phyloP scores from a whole-genome alignment of 345 rosid genomes.

The Sonneratia caseolaris region DNA sequence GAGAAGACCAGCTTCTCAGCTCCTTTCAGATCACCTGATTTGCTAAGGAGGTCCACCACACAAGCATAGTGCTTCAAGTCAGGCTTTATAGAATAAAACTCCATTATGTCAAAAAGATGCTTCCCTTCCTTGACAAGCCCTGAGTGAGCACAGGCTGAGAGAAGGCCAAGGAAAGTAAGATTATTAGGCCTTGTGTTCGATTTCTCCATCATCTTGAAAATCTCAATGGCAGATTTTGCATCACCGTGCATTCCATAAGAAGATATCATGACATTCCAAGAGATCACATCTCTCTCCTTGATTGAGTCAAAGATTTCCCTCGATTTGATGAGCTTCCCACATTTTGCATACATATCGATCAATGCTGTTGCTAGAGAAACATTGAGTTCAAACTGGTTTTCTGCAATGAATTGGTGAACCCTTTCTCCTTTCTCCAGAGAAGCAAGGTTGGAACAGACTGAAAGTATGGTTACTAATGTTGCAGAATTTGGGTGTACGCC shows the following conservation, averaged over 20 bases:
- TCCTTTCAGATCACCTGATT: conserved; percentile 52
- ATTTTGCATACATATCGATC: conserved; percentile 64
- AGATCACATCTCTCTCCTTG: conserved; percentile 39
- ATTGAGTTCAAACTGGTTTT: conserved; percentile 32
- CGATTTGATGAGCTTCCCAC: conserved; percentile 49
- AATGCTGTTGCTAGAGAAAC: conserved; percentile 49
- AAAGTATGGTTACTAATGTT: conserved; percentile 43
- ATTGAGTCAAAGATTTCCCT: conserved; percentile 37
- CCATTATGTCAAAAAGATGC: conserved; percentile 33
- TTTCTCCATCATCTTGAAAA: conserved; percentile 49
- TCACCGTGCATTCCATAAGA: conserved; percentile 60
- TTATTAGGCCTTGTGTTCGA: conserved; percentile 41
- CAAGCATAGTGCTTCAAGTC: conserved; percentile 64
- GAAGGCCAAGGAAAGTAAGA: conserved; percentile 55
- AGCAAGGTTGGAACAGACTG: conserved; percentile 57
- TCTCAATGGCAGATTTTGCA: conserved; percentile 35
- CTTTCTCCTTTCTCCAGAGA: conserved; percentile 39
- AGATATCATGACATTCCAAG: conserved; percentile 67
- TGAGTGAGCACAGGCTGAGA: conserved; percentile 53
- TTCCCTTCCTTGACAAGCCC: conserved; percentile 62
- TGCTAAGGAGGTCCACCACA: conserved; percentile 53
- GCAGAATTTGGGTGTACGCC: conserved; percentile 35
- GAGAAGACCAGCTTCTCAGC: conserved; percentile 51
- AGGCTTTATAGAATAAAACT: conserved; percentile 34
- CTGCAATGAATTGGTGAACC: conserved; percentile 39